phyloP scores from a whole-genome alignment of 192 early-diverging fungal species.

The Coemansia javaensis region DNA sequence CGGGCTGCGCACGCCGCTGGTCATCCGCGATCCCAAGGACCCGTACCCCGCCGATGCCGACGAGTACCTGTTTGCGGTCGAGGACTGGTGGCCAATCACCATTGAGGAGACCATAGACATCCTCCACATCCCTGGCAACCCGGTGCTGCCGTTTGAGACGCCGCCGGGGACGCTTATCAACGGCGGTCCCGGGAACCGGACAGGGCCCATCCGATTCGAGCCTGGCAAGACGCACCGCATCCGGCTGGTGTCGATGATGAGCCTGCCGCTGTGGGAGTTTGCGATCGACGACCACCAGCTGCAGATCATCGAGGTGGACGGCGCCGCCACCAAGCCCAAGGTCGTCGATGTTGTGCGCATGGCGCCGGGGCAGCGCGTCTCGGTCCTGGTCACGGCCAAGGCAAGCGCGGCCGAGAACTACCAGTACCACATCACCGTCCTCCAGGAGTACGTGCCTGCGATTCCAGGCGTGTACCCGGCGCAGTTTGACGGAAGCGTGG shows the following conservation, averaged over 20 bases:
- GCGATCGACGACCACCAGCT: conserved; percentile 73
- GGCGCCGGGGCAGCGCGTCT: conserved; percentile 69
- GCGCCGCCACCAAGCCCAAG: conserved; percentile 57
- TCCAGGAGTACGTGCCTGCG: conserved; percentile 61
- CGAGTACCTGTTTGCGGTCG: conserved; percentile 59
- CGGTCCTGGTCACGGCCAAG: conserved; percentile 73
- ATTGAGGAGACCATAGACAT: conserved; percentile 51
- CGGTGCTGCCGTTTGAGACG: conserved; percentile 40
- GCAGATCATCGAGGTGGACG: conserved; percentile 74
- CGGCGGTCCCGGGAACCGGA: conserved; percentile 31
- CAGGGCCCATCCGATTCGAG: conserved; percentile 53
- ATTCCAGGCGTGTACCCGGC: conserved; percentile 50
- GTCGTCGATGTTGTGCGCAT: conserved; percentile 54
- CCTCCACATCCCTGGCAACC: conserved; percentile 48
- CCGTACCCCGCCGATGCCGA: conserved; percentile 57
- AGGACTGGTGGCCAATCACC: conserved; percentile 63
- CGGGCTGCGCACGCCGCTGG: conserved; percentile 66
- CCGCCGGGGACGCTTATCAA: conserved; percentile 66
- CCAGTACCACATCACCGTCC: conserved; percentile 64
- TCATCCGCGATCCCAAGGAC: conserved; percentile 56
- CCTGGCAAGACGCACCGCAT: conserved; percentile 78
- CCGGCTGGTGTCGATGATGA: conserved; percentile 72
- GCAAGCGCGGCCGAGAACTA: conserved; percentile 57
- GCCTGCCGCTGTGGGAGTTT: conserved; percentile 66
- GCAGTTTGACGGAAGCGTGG: conserved; percentile 51